Conservation (phyloP, 2,329 filamentous ascomycete species). For the Exophiala lecanii-corni region DNA sequence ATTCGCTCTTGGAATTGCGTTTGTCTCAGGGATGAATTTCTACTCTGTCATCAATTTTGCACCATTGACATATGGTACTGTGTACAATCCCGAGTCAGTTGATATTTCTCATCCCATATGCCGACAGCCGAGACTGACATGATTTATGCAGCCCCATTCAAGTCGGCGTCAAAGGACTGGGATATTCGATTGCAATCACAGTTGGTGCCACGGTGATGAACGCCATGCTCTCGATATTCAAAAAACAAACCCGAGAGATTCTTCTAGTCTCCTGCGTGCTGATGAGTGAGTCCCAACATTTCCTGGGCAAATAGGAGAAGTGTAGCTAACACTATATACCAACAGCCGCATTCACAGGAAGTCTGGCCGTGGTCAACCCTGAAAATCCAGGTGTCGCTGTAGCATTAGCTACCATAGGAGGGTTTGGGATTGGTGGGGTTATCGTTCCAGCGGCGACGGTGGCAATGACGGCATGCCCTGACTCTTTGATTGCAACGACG, state of each 20-base stretch:
- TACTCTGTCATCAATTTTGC: conserved; percentile 54
- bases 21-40: conserved; percentile 56
- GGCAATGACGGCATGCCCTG: conserved; percentile 63
- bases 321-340: background rate
- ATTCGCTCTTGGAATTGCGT: conserved; percentile 53
- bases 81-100: conserved; percentile 34
- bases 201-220: conserved; percentile 57
- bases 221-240: conserved; percentile 52
- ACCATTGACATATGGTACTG: conserved; percentile 35
- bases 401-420: conserved; percentile 56
- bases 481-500: conserved; percentile 64
- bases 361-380: conserved; percentile 10
- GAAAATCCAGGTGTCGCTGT: conserved; percentile 42
- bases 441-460: conserved; percentile 64
- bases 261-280: conserved; percentile 55
- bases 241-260: conserved; percentile 55
- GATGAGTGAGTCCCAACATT: conserved; percentile 57
- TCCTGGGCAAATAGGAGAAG: conserved; percentile 47
- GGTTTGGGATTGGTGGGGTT: conserved; percentile 62
- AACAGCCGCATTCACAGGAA: conserved; percentile 38
- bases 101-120: no score
- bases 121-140: no score
- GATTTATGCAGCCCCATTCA: conserved; percentile 57
- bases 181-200: conserved; percentile 60
- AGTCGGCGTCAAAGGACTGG: conserved; percentile 61